Evolutionary conservation across 1,139 yeast genomes (phyloP).

Genomic region (Geotrichum macrosporum): DNA sequence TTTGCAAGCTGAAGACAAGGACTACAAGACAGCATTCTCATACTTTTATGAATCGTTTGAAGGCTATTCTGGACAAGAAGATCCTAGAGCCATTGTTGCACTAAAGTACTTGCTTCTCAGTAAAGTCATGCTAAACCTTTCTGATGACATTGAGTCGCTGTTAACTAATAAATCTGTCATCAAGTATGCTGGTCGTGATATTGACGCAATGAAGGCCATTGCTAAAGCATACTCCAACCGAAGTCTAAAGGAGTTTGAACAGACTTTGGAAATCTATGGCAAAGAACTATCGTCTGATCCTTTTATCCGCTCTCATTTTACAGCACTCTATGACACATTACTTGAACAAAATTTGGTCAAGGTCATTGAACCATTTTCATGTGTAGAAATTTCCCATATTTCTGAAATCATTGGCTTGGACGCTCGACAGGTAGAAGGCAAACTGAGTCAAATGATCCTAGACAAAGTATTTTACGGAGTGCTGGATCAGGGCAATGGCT

Average conservation of each 20-base stretch:
- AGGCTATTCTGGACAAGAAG: slow-evolving; percentile 59
- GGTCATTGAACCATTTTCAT: slow-evolving; percentile 92
- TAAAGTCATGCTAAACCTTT: slow-evolving; percentile 84
- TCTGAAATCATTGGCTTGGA: slow-evolving; percentile 86
- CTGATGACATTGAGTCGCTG: slow-evolving; percentile 78
- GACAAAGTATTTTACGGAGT: slow-evolving; percentile 94
- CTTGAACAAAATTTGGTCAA: slow-evolving; percentile 90
- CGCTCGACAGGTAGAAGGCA: slow-evolving; percentile 86
- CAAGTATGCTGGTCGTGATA: slow-evolving; percentile 68
- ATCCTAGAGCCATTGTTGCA: slow-evolving; percentile 66
- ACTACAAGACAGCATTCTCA: slow-evolving; percentile 92
- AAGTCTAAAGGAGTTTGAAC: slow-evolving; percentile 85
- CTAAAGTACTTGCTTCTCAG: slow-evolving; percentile 89
- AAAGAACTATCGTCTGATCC: slow-evolving; percentile 79
- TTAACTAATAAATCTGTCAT: slow-evolving; percentile 74
- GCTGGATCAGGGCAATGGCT: slow-evolving; percentile 96
- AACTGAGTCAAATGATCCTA: slow-evolving; percentile 91
- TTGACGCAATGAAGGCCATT: slow-evolving; percentile 92
- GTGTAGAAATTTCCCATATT: slow-evolving; percentile 86
- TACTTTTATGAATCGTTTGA: slow-evolving; percentile 94
- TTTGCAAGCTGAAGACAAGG: slow-evolving; percentile 94
- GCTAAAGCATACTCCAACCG: slow-evolving; percentile 86
- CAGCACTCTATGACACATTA: slow-evolving; percentile 86
- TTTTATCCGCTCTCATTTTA: slow-evolving; percentile 86
- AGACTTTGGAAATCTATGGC: slow-evolving; percentile 65